Evolutionary conservation across 2,329 filamentous ascomycete genomes (phyloP), one percentile per base, ranked within the genome.

Genomic region (Scedosporium dehoogii): DNA sequence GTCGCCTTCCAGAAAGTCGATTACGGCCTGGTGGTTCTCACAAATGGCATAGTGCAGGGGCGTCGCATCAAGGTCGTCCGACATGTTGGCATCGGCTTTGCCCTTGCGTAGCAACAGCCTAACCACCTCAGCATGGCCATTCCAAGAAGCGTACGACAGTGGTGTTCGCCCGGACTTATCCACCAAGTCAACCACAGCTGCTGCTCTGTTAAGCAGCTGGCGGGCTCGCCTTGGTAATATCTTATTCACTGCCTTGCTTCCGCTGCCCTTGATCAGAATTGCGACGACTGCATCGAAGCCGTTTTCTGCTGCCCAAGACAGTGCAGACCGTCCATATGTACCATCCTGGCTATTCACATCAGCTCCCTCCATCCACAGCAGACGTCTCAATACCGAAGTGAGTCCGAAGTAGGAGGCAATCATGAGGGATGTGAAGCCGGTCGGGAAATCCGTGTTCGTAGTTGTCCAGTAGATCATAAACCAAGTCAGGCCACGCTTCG

Each of bases 61-160:
- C 18, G 44, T 46, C 18, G 44, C 44, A 46, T 46, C 18, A n/a
- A 46, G 14, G 18, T n/a, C 18, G 9, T 46, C 44, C 44, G 5
- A 5, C 27, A 12, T 27, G 27, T 33, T 29, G 6, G 18, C 56
- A 38, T 27, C 18, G 18, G 18, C 38, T 10, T n/a, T 38, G n/a
- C 33, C 12, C 18, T 42, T 23, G 2, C 9, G 44, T 4, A 59
- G 12, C 16, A 59, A 57, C 41, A 62, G 46, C 60, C 44, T 51
- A 56, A 62, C 56, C 10, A 62, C 46, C 4, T 21, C 27, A 27
- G 16, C 57, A 18, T 64, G 59, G 0, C 59, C 59, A 14, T 59
- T 53, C 51, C 27, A 21, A 12, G 59, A 55, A 9, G 59, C 59
- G 6, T 29, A 61, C 2, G 25, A 16, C 25, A 64, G 57, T n/a